Evolutionary conservation across 2,329 filamentous ascomycete genomes (phyloP), one percentile per base, ranked within the genome.

Genomic region (Fusarium subglutinans): DNA sequence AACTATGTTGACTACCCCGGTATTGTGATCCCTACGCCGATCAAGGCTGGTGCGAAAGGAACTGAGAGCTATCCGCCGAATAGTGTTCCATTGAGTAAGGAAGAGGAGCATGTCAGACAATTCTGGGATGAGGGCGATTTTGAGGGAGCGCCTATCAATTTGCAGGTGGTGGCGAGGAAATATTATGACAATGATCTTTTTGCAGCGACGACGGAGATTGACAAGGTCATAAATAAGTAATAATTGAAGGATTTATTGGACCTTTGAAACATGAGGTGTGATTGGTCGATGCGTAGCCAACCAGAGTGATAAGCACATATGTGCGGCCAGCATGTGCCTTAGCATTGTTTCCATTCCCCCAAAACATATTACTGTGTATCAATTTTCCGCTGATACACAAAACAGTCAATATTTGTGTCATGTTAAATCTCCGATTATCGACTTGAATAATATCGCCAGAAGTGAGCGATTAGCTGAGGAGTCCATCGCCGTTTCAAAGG

Each of bases 1-100:
- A 83, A 83, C 33, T 80, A 82, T 24, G 70, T 83, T 5, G 82
- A 83, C 51, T 82, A 80, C 22, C 81, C 82, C 0, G 82, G 78
- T 0, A 78, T 79, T 0, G 81, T 81, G 1, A 43, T 84, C 0
- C 82, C 82, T 1, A 83, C 82, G 3, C 80, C 81, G 0, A n/a
- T 75, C 17, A 74, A 61, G 38, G 60, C 72, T n/a, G 41, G 43
- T 0, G 77, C 45, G 17, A 58, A 58, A 10, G 67, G 67, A 7
- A 33, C 17, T 1, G 67, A 70, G 10, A 43, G n/a, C 0, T 69
- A 69, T 58, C 60, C 22, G 0, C 17, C 45, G 6, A 28, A 18
- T 0, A 57, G 40, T 15, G 18, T 12, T 6, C 67, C 58, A 0
- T 13, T 69, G 10, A 64, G 65, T 11, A 40, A 70, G 18, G 48